Evolutionary conservation across 2,329 filamentous ascomycete genomes (phyloP), one percentile per base, ranked within the genome.

Genomic region (Fusarium sp.): DNA sequence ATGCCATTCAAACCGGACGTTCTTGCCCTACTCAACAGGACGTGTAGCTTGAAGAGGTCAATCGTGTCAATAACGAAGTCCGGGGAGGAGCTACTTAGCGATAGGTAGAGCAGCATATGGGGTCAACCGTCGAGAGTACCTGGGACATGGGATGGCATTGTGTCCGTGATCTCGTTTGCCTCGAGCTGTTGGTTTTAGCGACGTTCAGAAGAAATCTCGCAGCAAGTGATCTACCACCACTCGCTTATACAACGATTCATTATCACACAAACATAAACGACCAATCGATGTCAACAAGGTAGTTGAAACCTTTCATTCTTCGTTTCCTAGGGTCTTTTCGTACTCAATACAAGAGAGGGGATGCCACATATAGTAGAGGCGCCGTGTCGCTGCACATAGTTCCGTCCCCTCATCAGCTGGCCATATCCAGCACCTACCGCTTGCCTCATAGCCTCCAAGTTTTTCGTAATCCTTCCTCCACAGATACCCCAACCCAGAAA

Each of bases 321-420:
- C 49, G 42, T 57, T 70, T 57, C 45, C 69, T 57, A 49, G 36
- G 57, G 60, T 12, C 64, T 69, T 68, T 65, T 70, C 40, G 52
- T 75, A 70, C 61, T 73, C 63, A 71, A 73, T 76, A 76, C 77
- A 78, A 80, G 79, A 80, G 79, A 80, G 78, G 78, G 77, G 78
- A 79, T 79, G 77, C 74, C 78, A 79, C 72, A 69, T 72, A 58
- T 57, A 57, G 70, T 57, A 55, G 62, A 74, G 75, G 74, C 71
- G 69, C 49, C 56, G 62, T 73, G 75, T 74, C 70, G 56, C 65
- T 54, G 66, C 74, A 76, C 63, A 60, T 54, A 59, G 46, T 64
- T 63, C 57, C 57, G 57, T 61, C 61, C 59, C 37, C 70, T 52
- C 52, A 36, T 34, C 46, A 51, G 33, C 52, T 49, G 64, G 58